Percentiles rank a stretch among this genome's conserved stretches.
Evolutionary conservation across 371 early-diverging fungal species (phyloP).

Genomic region (Mucor sp.): DNA sequence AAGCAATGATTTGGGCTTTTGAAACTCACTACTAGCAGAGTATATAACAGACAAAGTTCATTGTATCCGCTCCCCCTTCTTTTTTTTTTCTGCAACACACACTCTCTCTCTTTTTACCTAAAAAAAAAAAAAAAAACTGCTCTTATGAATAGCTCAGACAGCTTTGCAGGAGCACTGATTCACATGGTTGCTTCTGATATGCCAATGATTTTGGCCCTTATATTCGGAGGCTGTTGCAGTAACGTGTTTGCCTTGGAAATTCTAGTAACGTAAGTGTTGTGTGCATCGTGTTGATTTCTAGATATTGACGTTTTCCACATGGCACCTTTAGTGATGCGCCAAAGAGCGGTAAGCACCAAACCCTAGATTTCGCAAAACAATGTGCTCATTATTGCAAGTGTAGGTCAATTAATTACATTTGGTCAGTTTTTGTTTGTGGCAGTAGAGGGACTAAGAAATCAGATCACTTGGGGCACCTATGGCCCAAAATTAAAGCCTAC

Average conservation of each 20-base stretch:
- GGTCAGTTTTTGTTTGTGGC: slow-evolving; percentile 83
- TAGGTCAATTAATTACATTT: slow-evolving; percentile 82
- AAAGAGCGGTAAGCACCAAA: slow-evolving; percentile 62
- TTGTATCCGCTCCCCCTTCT: not conserved
- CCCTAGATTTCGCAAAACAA: not conserved
- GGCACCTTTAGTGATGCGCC: slow-evolving; percentile 60
- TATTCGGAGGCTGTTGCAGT: slow-evolving; percentile 92
- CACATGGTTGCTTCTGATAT: slow-evolving; percentile 39
- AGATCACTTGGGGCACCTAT: slow-evolving; percentile 56
- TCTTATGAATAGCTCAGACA: slow-evolving; percentile 14
- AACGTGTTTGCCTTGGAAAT: slow-evolving; percentile 87
- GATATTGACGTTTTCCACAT: not conserved
- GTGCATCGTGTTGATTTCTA: not conserved
- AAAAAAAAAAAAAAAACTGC: not conserved
- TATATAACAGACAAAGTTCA: not conserved
- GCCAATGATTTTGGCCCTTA: slow-evolving; percentile 59
- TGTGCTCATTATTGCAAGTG: not conserved
- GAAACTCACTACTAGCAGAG: not conserved
- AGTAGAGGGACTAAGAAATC: slow-evolving; percentile 67
- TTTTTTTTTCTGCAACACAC: not conserved
- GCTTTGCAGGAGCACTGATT: slow-evolving; percentile 6
- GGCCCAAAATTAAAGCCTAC: slow-evolving; percentile 64
- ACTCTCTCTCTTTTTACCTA: not conserved
- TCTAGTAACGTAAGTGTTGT: slow-evolving; percentile 59
- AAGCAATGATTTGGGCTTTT: not conserved